These are phyloP conservation scores for Aurantiochytrium sp. DNA, from an alignment of 108 stramenopile genomes.

Conservation along the genomic window DNA sequence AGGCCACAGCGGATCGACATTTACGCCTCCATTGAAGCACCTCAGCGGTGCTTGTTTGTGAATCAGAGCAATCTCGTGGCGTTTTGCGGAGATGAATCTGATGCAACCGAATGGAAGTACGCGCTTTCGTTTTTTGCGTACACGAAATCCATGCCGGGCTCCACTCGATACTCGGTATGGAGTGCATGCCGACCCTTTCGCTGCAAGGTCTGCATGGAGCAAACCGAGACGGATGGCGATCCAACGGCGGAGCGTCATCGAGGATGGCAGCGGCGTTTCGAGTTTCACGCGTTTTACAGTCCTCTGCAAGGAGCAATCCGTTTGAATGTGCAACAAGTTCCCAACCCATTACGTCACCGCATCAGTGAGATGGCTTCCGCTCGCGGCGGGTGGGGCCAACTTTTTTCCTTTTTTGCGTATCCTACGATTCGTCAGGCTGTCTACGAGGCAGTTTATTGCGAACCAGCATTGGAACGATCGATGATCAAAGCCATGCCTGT, in stretches of 20 bases:
- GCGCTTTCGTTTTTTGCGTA: neutral
- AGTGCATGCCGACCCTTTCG: neutral
- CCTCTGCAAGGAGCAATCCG: neutral
- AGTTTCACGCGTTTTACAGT: neutral
- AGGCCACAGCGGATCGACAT: neutral
- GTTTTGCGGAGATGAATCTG: neutral
- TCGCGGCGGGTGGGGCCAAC: neutral
- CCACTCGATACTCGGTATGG: neutral
- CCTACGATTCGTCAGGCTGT: neutral
- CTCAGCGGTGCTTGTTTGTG: neutral
- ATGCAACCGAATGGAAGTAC: neutral
- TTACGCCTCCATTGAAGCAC: neutral
- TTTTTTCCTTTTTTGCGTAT: slow-evolving; percentile 5
- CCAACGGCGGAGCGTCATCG: neutral
- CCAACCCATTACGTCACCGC: neutral
- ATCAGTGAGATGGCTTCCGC: neutral
- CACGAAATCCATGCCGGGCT: neutral
- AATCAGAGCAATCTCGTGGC: neutral
- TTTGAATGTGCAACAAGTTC: neutral
- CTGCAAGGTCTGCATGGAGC: neutral
- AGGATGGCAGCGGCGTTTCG: neutral
- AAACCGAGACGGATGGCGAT: neutral
- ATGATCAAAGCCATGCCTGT: neutral
- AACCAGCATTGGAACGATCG: neutral
- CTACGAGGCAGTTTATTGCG: neutral